These are phyloP conservation scores for Serendipita indica DNA, from an alignment of 768 basidiomycete species.

Conservation along the genomic window DNA sequence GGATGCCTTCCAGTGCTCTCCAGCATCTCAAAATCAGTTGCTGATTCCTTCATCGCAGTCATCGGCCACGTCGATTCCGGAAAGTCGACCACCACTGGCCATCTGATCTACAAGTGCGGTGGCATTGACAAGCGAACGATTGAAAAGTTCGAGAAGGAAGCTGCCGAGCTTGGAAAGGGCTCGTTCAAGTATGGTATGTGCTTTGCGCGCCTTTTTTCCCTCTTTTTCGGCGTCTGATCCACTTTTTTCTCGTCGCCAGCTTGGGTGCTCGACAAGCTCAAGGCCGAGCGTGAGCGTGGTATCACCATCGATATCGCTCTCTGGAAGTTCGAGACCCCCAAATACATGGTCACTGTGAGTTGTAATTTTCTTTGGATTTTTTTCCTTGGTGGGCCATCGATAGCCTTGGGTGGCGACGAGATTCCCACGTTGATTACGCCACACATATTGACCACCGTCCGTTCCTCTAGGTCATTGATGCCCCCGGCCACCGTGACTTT, in stretches of 20 bases:
- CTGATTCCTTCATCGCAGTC: conserved; percentile 36
- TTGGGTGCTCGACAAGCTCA: conserved; percentile 99
- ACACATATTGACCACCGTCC: background rate
- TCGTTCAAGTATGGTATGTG: conserved; percentile 89
- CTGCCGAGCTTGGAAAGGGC: conserved; percentile 98
- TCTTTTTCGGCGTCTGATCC: background rate
- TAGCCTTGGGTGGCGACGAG: background rate
- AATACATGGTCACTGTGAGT: conserved; percentile 80
- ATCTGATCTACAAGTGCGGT: conserved; percentile 99
- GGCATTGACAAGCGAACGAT: conserved; percentile 99
- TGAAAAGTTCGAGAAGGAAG: conserved; percentile 99
- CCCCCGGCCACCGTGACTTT: conserved; percentile 99
- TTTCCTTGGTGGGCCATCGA: background rate
- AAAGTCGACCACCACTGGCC: conserved; percentile 99
- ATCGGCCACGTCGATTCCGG: conserved; percentile 99
- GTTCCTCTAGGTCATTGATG: conserved; percentile 78
- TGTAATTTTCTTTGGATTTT: conserved; percentile 5
- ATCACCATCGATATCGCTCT: conserved; percentile 99
- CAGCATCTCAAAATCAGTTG: conserved; percentile 18
- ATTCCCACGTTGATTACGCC: background rate
- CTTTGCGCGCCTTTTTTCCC: conserved; percentile 2
- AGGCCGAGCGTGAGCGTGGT: conserved; percentile 99
- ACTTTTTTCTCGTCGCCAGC: conserved; percentile 33
- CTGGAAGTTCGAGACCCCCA: conserved; percentile 99
- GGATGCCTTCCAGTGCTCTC: conserved; percentile 18